Percentiles rank a stretch among this genome's conserved stretches.
These are phyloP conservation scores for Phenoliferia sp. DNA, from an alignment of 1,284 basidiomycete species.

Conservation along the genomic window DNA sequence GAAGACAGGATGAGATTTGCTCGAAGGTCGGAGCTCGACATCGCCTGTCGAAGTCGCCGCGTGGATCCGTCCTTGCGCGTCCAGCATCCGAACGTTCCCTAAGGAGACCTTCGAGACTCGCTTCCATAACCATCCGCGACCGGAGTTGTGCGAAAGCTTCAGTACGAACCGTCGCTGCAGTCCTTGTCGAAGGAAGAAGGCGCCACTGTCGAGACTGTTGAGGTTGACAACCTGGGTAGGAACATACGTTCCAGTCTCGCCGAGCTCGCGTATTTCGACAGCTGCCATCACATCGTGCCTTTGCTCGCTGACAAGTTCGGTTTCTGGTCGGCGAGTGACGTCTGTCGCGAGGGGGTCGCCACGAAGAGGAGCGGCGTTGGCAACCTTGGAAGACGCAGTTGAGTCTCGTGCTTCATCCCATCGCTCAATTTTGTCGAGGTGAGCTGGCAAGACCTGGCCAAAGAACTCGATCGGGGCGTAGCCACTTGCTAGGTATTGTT, in stretches of 20 bases:
- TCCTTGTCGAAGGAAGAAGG: constrained; percentile 86
- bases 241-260: constrained; percentile 72
- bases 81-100: constrained; percentile 77
- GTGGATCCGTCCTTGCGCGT: constrained; percentile 73
- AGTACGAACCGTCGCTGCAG: constrained; percentile 78
- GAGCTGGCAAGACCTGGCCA: constrained; percentile 69
- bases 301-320: constrained; percentile 83
- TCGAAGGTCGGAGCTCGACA: constrained; percentile 51
- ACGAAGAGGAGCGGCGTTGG: constrained; percentile 15
- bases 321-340: constrained; percentile 81
- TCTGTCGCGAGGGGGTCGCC: constrained; percentile 26
- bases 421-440: constrained; percentile 77
- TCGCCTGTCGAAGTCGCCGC: constrained; percentile 63
- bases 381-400: constrained; percentile 45
- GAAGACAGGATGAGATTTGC: constrained; percentile 49
- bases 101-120: constrained; percentile 70
- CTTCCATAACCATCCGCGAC: constrained; percentile 79
- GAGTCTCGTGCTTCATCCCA: constrained; percentile 82
- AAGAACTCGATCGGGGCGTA: constrained; percentile 86
- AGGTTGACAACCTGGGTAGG: constrained; percentile 77
- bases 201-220: constrained; percentile 69
- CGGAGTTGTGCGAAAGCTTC: constrained; percentile 78
- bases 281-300: constrained; percentile 82
- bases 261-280: constrained; percentile 81
- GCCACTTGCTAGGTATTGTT: constrained; percentile 64